Conservation (phyloP, 1,284 basidiomycete genomes). For the Ceraceosorus guamensis region DNA sequence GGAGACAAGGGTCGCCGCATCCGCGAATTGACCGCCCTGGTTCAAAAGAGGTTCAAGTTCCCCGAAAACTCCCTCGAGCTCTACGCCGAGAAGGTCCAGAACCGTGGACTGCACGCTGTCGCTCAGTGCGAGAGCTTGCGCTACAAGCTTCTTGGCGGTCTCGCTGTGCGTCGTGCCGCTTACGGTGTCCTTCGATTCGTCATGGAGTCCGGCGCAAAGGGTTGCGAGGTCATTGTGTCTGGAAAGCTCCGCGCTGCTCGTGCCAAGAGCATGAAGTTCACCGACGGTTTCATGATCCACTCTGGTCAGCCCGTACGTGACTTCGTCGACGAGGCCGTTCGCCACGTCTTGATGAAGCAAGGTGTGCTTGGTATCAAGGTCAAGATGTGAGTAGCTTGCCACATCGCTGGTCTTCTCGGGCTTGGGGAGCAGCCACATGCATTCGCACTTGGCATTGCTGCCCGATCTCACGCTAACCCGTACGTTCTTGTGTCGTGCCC, state of each 20-base stretch:
- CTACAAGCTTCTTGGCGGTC: slow-evolving; percentile 98
- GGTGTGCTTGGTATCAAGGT: slow-evolving; percentile 99
- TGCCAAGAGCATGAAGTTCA: slow-evolving; percentile 99
- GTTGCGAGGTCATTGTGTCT: slow-evolving; percentile 98
- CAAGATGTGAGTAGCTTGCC: slow-evolving; percentile 70
- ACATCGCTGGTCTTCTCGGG: too few relatives aligned
- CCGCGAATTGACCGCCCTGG: slow-evolving; percentile 94
- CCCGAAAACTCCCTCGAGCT: slow-evolving; percentile 95
- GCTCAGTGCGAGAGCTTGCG: slow-evolving; percentile 98
- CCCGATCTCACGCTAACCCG: neutral
- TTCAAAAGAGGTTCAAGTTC: slow-evolving; percentile 99
- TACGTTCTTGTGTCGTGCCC: slow-evolving; percentile 1
- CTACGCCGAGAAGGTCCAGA: slow-evolving; percentile 99
- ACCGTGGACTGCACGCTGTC: slow-evolving; percentile 95
- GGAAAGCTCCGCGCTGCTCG: slow-evolving; percentile 99
- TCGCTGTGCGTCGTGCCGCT: slow-evolving; percentile 97
- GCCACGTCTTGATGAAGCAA: slow-evolving; percentile 96
- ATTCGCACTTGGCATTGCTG: neutral
- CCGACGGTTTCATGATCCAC: slow-evolving; percentile 99
- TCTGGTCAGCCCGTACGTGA: slow-evolving; percentile 96
- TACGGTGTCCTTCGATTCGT: slow-evolving; percentile 99
- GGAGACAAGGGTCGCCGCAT: slow-evolving; percentile 99
- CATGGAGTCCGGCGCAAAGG: slow-evolving; percentile 99
- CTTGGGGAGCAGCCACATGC: too few relatives aligned
- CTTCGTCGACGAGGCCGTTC: slow-evolving; percentile 95